Evolutionary conservation across 805 yeast genomes (phyloP).

Genomic region (Cyberlindnera suaveolens): DNA sequence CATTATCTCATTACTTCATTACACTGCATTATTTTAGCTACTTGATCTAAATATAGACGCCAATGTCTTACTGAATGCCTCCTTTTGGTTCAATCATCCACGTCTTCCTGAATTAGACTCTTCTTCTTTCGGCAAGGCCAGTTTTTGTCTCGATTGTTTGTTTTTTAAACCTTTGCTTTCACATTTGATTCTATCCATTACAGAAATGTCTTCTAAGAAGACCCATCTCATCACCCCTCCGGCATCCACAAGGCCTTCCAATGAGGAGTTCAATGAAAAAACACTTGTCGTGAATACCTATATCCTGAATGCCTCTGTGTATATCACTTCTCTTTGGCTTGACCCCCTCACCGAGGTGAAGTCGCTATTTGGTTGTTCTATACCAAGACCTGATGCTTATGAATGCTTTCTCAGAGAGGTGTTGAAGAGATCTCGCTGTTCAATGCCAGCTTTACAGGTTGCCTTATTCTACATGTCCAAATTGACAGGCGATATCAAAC

Average conservation of each 20-base stretch:
- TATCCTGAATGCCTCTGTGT: constrained; percentile 10
- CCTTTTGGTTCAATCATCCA: too few species aligned
- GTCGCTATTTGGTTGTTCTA: not conserved
- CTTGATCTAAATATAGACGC: too few species aligned
- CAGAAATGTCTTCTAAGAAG: constrained; percentile 11
- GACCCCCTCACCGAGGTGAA: constrained; percentile 3
- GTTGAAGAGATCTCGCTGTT: constrained; percentile 47
- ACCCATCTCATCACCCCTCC: constrained; percentile 16
- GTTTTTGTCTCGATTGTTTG: not conserved
- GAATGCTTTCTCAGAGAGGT: constrained; percentile 33
- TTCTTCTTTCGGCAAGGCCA: too few species aligned
- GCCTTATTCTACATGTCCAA: constrained; percentile 60
- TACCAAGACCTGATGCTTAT: constrained; percentile 1
- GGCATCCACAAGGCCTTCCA: constrained; percentile 1
- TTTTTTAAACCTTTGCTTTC: not conserved
- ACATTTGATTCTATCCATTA: too few species aligned
- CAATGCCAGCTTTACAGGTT: constrained; percentile 57
- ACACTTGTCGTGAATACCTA: constrained; percentile 6
- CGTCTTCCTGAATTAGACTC: too few species aligned
- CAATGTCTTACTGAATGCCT: too few species aligned
- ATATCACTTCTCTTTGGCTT: constrained; percentile 17
- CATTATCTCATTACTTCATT: too few species aligned
- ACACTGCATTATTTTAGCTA: too few species aligned
- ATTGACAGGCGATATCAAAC: constrained; percentile 28
- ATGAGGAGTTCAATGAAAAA: constrained; percentile 1